Evolutionary conservation across 2,329 filamentous ascomycete genomes (phyloP).

Genomic region (Periconia sp.): DNA sequence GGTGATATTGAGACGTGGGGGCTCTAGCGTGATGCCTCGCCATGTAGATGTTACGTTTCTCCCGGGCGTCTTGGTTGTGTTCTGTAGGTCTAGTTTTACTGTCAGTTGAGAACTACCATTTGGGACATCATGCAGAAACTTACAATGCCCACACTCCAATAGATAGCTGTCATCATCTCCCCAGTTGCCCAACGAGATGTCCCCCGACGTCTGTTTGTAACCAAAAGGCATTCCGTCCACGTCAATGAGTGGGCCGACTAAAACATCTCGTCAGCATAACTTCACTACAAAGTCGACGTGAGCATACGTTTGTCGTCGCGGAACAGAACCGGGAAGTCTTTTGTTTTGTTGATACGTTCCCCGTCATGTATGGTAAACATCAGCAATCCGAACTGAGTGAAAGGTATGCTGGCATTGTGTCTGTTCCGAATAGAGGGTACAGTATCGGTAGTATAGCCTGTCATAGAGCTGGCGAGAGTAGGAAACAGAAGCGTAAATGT

Average conservation of each 20-base stretch:
- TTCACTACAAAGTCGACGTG: not conserved
- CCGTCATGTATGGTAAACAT: not conserved
- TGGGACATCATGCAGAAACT: too few relatives aligned
- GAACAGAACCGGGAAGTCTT: not conserved
- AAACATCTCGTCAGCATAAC: not conserved
- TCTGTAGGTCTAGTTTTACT: too few relatives aligned
- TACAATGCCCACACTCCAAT: too few relatives aligned
- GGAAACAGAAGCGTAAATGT: constrained; percentile 15
- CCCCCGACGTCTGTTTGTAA: too few relatives aligned
- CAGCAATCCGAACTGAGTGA: not conserved
- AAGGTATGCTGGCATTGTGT: not conserved
- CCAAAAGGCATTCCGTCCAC: too few relatives aligned
- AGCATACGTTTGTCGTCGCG: not conserved
- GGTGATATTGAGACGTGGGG: not conserved
- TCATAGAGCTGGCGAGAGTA: constrained; percentile 20
- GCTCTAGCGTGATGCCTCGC: not conserved
- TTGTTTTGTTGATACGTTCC: not conserved
- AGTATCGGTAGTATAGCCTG: constrained; percentile 17
- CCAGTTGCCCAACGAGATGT: too few relatives aligned
- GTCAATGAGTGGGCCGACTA: too few relatives aligned
- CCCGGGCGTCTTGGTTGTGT: too few relatives aligned
- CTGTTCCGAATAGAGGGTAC: constrained; percentile 5
- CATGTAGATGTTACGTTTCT: not conserved
- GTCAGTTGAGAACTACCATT: too few relatives aligned
- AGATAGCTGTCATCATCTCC: too few relatives aligned